Base-by-base conservation (phyloP, 2,329 filamentous ascomycete genomes). In the Neofusicoccum parvum region DNA sequence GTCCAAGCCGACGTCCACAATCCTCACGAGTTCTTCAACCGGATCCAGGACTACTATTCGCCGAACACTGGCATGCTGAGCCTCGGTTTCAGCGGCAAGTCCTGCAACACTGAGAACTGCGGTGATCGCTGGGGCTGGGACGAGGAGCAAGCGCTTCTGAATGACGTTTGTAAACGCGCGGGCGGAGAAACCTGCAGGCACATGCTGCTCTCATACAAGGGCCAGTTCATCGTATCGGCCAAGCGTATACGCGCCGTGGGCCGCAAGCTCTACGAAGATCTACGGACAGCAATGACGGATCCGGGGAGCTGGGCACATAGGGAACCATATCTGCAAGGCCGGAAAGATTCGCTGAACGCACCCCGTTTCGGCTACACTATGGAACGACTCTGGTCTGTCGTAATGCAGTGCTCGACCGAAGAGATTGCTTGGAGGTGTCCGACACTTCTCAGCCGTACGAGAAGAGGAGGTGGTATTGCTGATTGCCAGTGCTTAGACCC, bases 171-270 rank as follows among this genome's bases (percentile, higher is more conserved):
- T 51, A 39, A 17, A n/a, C 53, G 51, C 6, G 51, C 43, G 3
- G 32, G 49, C 17, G 64, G 45, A 60, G 77, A 74, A 5, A 66
- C 66, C 15, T 79, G 77, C 64, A 70, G 73, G 2, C 69, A 70
- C 32, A 74, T 80, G 0, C 71, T 79, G 12, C 67, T 83, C 6
- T 80, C 79, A 3, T 82, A 81, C 67, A 80, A 80, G 50, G 83
- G 82, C 15, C 80, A 82, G 59, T 84, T 85, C 69, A 72, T 83
- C 43, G 80, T 77, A 2, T 82, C 80, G 1, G 79, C 79, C 0
- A 73, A 72, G 5, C 75, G 83, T 0, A 79, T 84, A 5, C 72
- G 80, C 1, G 79, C 73, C 2, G 73, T 75, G 10, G 67, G 70
- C 23, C 77, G 73, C 56, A 59, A 58, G 5, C 68, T 79, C 15